Percentiles rank a stretch among this genome's conserved stretches.
Evolutionary conservation across 2,329 filamentous ascomycete genomes (phyloP).

Genomic region (Aspergillus niger): DNA sequence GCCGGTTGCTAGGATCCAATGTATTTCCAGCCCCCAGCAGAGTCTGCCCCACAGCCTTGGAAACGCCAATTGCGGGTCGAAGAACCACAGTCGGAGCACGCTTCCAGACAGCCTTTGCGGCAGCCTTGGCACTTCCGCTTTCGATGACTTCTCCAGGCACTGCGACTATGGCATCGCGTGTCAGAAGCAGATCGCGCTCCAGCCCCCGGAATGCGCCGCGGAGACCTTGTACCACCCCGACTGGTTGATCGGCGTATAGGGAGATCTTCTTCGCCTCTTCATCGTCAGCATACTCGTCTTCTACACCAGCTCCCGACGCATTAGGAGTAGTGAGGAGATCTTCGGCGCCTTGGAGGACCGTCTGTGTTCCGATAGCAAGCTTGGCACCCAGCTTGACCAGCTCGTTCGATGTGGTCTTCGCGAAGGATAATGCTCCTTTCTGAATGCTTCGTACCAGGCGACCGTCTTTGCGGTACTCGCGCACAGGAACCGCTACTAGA

Average conservation of each 20-base stretch:
- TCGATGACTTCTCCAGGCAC: slow-evolving; percentile 91
- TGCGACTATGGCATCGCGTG: slow-evolving; percentile 89
- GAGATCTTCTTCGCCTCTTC: slow-evolving; percentile 79
- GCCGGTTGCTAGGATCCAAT: slow-evolving; percentile 77
- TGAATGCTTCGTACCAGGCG: slow-evolving; percentile 87
- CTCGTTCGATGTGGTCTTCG: slow-evolving; percentile 89
- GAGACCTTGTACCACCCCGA: slow-evolving; percentile 83
- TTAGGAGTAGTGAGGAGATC: slow-evolving; percentile 61
- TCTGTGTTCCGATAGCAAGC: slow-evolving; percentile 90
- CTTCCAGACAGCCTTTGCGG: slow-evolving; percentile 74
- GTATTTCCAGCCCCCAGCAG: slow-evolving; percentile 90
- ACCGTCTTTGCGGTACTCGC: slow-evolving; percentile 92
- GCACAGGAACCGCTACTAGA: slow-evolving; percentile 83
- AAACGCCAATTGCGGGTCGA: slow-evolving; percentile 84
- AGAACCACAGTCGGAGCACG: slow-evolving; percentile 92
- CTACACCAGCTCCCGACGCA: slow-evolving; percentile 47
- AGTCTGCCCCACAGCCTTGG: slow-evolving; percentile 84
- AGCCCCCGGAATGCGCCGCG: slow-evolving; percentile 80
- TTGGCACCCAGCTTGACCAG: slow-evolving; percentile 94
- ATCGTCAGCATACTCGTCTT: slow-evolving; percentile 64
- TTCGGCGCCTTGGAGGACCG: slow-evolving; percentile 86
- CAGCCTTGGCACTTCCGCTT: slow-evolving; percentile 76
- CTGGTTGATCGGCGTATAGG: slow-evolving; percentile 90
- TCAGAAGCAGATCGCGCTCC: slow-evolving; percentile 81
- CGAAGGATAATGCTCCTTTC: slow-evolving; percentile 87